phyloP scores from a whole-genome alignment of 2,329 filamentous ascomycete species.

The Stemphylium lycopersici region DNA sequence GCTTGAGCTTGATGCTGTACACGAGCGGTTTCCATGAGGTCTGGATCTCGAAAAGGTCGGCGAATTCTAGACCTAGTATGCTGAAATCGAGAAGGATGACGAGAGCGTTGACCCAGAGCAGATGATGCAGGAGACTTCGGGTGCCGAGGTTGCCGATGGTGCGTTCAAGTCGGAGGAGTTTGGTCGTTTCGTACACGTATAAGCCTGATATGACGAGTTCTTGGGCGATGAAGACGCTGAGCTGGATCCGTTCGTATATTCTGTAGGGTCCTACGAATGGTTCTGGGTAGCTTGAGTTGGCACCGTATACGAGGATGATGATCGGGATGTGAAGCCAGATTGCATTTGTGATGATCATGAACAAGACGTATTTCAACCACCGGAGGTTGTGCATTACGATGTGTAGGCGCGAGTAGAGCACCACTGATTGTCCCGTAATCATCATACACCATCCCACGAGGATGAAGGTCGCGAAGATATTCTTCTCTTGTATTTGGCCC shows the following conservation, averaged over 20 bases:
- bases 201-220: constrained; percentile 49
- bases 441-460: constrained; percentile 65
- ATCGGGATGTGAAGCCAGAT: constrained; percentile 61
- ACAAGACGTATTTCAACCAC: constrained; percentile 55
- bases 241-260: constrained; percentile 51
- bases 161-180: constrained; percentile 20
- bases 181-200: constrained; percentile 58
- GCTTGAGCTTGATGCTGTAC: constrained; percentile 55
- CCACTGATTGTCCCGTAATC: constrained; percentile 66
- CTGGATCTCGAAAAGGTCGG: constrained; percentile 24
- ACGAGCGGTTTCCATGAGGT: constrained; percentile 47
- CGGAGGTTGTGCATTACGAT: constrained; percentile 60
- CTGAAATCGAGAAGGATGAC: constrained; percentile 33
- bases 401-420: constrained; percentile 66
- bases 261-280: constrained; percentile 38
- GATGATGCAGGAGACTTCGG: constrained; percentile 22
- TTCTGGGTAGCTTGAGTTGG: constrained; percentile 47
- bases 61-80: constrained; percentile 29
- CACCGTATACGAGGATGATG: constrained; percentile 59
- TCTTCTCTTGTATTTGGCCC: constrained; percentile 33
- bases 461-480: constrained; percentile 48
- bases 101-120: constrained; percentile 29
- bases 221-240: constrained; percentile 48
- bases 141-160: constrained; percentile 22
- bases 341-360: constrained; percentile 62